Conservation (phyloP, 495 filamentous ascomycete genomes). For the Talaromyces wortmannii region DNA sequence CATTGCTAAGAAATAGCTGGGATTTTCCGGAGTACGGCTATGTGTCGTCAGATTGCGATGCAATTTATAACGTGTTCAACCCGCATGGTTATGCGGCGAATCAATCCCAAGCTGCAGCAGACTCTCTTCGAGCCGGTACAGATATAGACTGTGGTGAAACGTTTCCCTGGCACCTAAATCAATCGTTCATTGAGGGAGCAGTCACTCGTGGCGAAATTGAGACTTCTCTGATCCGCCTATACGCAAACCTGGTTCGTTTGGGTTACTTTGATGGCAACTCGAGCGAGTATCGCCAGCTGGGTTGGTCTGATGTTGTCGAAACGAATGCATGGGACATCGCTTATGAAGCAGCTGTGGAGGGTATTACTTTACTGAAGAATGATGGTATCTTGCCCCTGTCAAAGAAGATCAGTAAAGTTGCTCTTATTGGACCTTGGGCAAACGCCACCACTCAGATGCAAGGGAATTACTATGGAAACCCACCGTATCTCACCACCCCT, state of each 20-base stretch:
- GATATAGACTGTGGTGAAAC: constrained; percentile 57
- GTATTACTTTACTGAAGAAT: constrained; percentile 57
- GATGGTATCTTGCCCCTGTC: constrained; percentile 47
- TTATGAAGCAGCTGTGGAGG: constrained; percentile 50
- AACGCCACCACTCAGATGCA: constrained; percentile 54
- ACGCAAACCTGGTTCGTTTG: constrained; percentile 45
- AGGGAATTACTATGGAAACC: constrained; percentile 51
- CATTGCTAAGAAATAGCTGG: constrained; percentile 47
- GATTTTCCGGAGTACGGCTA: constrained; percentile 42
- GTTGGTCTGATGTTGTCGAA: constrained; percentile 44
- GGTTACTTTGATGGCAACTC: constrained; percentile 54
- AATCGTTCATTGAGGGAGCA: constrained; percentile 38
- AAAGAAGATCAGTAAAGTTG: constrained; percentile 31
- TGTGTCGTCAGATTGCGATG: constrained; percentile 52
- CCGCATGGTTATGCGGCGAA: constrained; percentile 45
- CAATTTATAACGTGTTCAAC: constrained; percentile 50
- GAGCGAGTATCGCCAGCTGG: constrained; percentile 40
- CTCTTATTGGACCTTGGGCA: constrained; percentile 52
- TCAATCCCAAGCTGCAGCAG: constrained; percentile 40
- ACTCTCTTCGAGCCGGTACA: constrained; percentile 50
- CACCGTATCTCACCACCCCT: constrained; percentile 50
- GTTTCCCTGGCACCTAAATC: constrained; percentile 42
- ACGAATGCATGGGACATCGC: constrained; percentile 48
- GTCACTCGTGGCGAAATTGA: constrained; percentile 45
- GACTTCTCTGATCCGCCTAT: constrained; percentile 46